Evolutionary conservation across 2,329 filamentous ascomycete species (phyloP).

Genomic region (Magnaporthiopsis poae): DNA sequence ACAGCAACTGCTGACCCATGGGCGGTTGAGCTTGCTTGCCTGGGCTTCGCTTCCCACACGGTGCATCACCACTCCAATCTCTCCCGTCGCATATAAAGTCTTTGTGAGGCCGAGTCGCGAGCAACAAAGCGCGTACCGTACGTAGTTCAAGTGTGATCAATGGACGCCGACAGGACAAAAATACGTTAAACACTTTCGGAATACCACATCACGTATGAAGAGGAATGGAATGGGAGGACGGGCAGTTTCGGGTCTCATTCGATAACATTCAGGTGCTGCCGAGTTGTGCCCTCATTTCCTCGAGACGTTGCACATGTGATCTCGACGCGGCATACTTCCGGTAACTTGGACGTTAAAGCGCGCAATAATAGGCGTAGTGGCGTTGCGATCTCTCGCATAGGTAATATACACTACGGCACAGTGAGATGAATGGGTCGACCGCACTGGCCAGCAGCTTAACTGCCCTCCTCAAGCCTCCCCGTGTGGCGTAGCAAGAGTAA

Average conservation of each 20-base stretch:
- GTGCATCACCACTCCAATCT: background rate
- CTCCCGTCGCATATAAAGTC: background rate
- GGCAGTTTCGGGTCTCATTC: no score
- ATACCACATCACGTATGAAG: background rate
- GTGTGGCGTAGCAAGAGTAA: background rate
- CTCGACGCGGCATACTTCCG: no score
- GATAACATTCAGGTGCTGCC: no score
- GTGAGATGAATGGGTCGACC: background rate
- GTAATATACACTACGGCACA: background rate
- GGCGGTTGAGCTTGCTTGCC: no score
- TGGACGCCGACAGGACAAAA: background rate
- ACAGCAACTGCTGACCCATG: no score
- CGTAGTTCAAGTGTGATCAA: background rate
- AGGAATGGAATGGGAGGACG: background rate
- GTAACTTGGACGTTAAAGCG: no score
- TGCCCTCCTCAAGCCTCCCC: background rate
- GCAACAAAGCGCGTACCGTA: background rate
- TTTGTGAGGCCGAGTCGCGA: background rate
- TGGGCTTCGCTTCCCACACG: background rate
- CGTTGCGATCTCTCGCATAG: no score
- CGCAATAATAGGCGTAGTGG: background rate
- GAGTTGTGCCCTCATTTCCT: no score
- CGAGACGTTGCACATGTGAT: no score
- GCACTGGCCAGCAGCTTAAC: background rate
- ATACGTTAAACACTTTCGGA: background rate